Evolutionary conservation across 1,139 yeast genomes (phyloP), one percentile per base, ranked within the genome.

Genomic region (Zygotorulaspora mrakii): DNA sequence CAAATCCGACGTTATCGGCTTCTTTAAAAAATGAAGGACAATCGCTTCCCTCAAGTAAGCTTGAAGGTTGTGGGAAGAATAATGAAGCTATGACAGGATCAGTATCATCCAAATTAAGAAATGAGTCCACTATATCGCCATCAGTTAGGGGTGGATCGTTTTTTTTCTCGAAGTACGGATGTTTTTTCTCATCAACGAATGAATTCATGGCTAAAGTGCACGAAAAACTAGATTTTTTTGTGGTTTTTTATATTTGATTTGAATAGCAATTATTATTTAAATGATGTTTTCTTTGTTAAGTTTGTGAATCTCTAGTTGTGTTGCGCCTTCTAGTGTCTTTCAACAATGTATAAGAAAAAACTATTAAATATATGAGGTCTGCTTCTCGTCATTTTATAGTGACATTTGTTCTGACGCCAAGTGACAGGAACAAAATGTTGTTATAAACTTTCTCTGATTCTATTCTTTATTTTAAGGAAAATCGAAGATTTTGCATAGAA

Each of bases 21-120:
- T 34, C 45, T 13, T 33, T 23, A 11, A 37, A 33, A 16, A 33
- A 26, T 16, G 37, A 16, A 18, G 21, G 17, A 6, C 24, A 32
- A 8, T 41, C 45, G 4, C 28, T 26, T 10, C 18, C 32, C 7
- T 35, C 39, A 12, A 42, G 30, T 5, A 33, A 13, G 22, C 36
- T 32, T 11, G 37, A 27, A 3, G 37, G 22, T 17, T 21, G 32
- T 6, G 35, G 43, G 2, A 42, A 40, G 31, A 42, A 37, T 5
- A 42, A 33, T 35, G 43, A 37, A 9, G 37, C 29, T 10, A 42
- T 31, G 7, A 28, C 35, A 2, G 46, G 35, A 17, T 34, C 40
- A 23, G 33, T 26, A 25, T 39, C 42, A 13, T 37, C 43, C 12
- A 34, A 13, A 26, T 36, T 26, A 20, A 42, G 25, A 22, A 33